Base-by-base conservation (phyloP, 2,329 filamentous ascomycete species). In the Bipolaris victoriae region DNA sequence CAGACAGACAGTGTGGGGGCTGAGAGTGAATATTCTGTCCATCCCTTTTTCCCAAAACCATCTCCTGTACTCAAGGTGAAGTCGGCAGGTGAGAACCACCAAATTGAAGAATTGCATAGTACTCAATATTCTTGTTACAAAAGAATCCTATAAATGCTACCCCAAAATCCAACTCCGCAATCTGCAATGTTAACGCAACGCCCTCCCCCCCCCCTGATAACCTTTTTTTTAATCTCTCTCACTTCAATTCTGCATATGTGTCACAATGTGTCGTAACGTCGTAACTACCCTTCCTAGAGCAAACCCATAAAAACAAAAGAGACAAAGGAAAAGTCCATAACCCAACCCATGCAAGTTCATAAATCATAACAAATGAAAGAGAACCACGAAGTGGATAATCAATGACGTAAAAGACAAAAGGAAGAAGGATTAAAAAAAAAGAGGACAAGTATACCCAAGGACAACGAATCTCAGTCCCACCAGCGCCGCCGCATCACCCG, bases 381-480 rank as follows among this genome's bases (percentile, higher is more conserved):
- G 9, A 29, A 10, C 26, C 26, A 10, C 7, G 11, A 31, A 7
- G 26, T 43, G 15, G 2, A 4, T 11, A 7, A 26, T 43, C n/a
- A 45, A 13, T 15, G 24, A 18, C n/a, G 22, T 6, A 45, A 45
- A 33, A 7, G 1, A 31, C 5, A 3, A 45, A 44, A 43, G 3
- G 41, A 31, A 29, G 15, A 44, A 10, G 15, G 26, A 10, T 29
- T 9, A 29, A 29, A 26, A 29, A 29, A 26, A 11, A 43, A 43
- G 7, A 22, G 24, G 15, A 45, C 16, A 13, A 31, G 35, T 24
- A 49, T 20, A 16, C 7, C 7, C 3, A 9, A 3, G 13, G 18
- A 5, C 5, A 15, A 1, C 1, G 15, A 18, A 24, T 26, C 33
- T n/a, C 41, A 77, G 50, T 77, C 72, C 74, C 74, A 77, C 75